Evolutionary conservation across 2,329 filamentous ascomycete genomes (phyloP), one percentile per base, ranked within the genome.

Genomic region (Aspergillus udagawae): DNA sequence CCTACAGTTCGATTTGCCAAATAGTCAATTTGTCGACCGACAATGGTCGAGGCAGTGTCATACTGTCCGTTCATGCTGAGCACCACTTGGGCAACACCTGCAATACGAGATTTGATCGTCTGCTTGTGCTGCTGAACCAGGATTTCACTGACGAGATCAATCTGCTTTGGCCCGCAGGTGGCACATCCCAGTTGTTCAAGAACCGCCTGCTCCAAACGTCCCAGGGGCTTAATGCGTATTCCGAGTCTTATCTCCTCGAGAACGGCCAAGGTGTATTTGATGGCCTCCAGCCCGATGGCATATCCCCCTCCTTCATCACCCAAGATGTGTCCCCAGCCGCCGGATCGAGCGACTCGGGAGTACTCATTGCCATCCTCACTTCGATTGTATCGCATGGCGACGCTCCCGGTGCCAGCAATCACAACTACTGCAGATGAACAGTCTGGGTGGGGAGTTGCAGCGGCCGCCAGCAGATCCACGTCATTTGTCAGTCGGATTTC

Each of bases 281-380:
- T 62, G 0, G 70, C 75, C 51, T 71, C 65, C 28, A 71, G 60
- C 1, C 77, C 77, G 14, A 79, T 74, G 1, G 70, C 68, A 59
- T 73, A 79, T 2, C 75, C 77, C 0, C 71, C 71, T 0, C 77
- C 77, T 41, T 79, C 75, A 51, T 80, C 78, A 1, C 77, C 76
- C 1, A 80, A 64, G 4, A 78, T 63, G 55, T 73, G 67, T 3
- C 77, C 77, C 77, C 78, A 79, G 12, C 78, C 78, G 2, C 77
- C 77, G 4, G 69, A 67, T 3, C 77, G 69, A n/a, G 67, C 69
- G 1, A 68, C 67, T 1, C 70, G 69, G 6, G 60, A 45, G 35
- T 72, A 68, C 27, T 51, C 54, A 9, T 44, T 20, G 25, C 49
- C 28, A n/a, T 54, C 49, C 0, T 54, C 52, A 3, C 52, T 49